A percentile compares a stretch with the other conserved stretches of the same genome.
Conservation (phyloP, 164 flowering plant genomes). For the Buxus sempervirens region DNA sequence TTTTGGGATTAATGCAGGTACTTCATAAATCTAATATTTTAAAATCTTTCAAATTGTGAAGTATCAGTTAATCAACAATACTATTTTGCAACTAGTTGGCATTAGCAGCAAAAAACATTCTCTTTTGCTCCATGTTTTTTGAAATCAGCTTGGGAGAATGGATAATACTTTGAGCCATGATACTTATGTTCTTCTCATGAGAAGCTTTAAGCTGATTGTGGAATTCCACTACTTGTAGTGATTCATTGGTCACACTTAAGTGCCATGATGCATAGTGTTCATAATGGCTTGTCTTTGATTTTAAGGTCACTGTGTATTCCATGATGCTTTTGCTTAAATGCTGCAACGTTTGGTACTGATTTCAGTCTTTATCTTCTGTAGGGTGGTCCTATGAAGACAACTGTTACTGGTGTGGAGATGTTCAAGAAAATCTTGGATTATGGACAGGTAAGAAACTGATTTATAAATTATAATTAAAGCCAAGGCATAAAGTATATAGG, state of each 20-base stretch:
- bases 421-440: slow-evolving; percentile 89
- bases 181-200: neutral
- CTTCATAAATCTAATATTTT: neutral
- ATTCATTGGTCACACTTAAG: neutral
- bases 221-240: neutral
- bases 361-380: slow-evolving; percentile 19
- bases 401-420: slow-evolving; percentile 98
- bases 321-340: neutral
- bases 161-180: neutral
- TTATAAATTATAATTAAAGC: neutral
- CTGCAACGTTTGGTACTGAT: slow-evolving; percentile 6
- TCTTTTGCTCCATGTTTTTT: no score
- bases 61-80: neutral
- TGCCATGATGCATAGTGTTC: neutral
- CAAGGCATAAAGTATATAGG: neutral
- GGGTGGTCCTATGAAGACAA: slow-evolving; percentile 68
- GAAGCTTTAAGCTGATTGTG: neutral
- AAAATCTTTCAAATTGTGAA: neutral
- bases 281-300: neutral
- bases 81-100: no score
- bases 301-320: neutral
- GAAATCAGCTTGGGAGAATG: no score
- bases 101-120: no score
- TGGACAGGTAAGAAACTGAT: slow-evolving; percentile 60
- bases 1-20: slow-evolving; percentile 80